Conservation (phyloP, 768 basidiomycete species). For the Leccinum rimulosum region DNA sequence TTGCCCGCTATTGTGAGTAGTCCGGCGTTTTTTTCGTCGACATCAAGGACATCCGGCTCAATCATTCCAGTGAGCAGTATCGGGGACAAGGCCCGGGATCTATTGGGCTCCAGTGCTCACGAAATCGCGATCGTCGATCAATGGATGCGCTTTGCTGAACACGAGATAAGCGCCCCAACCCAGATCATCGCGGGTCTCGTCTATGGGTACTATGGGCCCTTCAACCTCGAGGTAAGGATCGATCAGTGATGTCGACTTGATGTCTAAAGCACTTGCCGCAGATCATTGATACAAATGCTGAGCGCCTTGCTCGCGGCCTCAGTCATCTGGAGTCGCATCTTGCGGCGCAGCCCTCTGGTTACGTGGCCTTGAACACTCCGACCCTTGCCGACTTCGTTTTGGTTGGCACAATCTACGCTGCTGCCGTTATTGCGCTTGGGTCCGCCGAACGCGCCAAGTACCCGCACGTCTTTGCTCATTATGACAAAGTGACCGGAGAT, state of each 20-base stretch:
- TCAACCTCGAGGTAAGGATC: constrained; percentile 6
- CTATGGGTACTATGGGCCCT: constrained; percentile 2
- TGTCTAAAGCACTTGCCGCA: background rate
- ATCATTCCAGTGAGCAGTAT: constrained; percentile 12
- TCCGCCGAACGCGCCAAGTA: constrained; percentile 14
- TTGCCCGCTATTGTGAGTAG: constrained; percentile 23
- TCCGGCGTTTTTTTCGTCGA: no score
- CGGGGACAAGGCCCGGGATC: background rate
- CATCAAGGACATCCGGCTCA: background rate
- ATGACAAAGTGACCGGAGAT: constrained; percentile 17
- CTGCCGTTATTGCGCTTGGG: constrained; percentile 7
- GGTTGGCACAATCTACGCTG: constrained; percentile 3
- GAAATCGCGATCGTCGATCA: constrained; percentile 12
- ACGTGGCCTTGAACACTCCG: constrained; percentile 11
- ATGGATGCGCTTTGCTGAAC: constrained; percentile 15
- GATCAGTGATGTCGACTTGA: no score
- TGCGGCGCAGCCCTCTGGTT: constrained; percentile 5
- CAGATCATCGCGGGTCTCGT: background rate
- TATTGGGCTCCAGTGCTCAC: constrained; percentile 11
- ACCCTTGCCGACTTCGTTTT: constrained; percentile 22
- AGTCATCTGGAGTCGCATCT: constrained; percentile 18
- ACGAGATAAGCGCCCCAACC: constrained; percentile 6
- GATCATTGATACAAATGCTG: background rate
- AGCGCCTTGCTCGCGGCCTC: constrained; percentile 4
- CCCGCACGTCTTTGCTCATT: constrained; percentile 18